phyloP scores from a whole-genome alignment of 1,284 basidiomycete species.

The Cystobasidium slooffiae region DNA sequence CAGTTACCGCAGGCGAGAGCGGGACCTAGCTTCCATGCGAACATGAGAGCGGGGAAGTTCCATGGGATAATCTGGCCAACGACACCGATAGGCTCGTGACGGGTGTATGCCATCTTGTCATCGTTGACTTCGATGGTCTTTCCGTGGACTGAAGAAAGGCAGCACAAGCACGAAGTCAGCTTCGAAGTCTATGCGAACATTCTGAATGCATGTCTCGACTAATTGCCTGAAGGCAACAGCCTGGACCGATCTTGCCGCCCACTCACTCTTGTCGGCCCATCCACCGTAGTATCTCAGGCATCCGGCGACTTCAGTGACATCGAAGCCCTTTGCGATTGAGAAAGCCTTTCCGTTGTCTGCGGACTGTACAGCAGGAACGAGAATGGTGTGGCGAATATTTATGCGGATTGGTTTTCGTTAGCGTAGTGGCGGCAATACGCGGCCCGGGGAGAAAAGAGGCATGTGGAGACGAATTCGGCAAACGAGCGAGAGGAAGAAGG shows the following conservation, averaged over 20 bases:
- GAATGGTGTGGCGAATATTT: background rate
- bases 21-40: constrained; percentile 79
- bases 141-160: constrained; percentile 69
- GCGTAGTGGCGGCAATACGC: constrained; percentile 41
- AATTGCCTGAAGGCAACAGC: constrained; percentile 65
- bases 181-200: no score
- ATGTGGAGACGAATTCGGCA: background rate
- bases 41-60: constrained; percentile 77
- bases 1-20: constrained; percentile 83
- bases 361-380: constrained; percentile 50
- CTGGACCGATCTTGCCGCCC: constrained; percentile 53
- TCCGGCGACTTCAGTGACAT: constrained; percentile 71
- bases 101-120: constrained; percentile 74
- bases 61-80: constrained; percentile 75
- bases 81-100: constrained; percentile 93
- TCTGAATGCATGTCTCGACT: background rate
- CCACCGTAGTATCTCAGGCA: constrained; percentile 54
- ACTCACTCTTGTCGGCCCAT: constrained; percentile 55
- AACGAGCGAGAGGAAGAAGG: background rate
- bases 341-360: constrained; percentile 83
- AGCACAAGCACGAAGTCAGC: constrained; percentile 82
- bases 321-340: constrained; percentile 70
- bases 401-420: background rate
- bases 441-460: constrained; percentile 2
- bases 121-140: constrained; percentile 61